phyloP scores from a whole-genome alignment of 768 basidiomycete genomes.

The Xerocomus potaroensis region DNA sequence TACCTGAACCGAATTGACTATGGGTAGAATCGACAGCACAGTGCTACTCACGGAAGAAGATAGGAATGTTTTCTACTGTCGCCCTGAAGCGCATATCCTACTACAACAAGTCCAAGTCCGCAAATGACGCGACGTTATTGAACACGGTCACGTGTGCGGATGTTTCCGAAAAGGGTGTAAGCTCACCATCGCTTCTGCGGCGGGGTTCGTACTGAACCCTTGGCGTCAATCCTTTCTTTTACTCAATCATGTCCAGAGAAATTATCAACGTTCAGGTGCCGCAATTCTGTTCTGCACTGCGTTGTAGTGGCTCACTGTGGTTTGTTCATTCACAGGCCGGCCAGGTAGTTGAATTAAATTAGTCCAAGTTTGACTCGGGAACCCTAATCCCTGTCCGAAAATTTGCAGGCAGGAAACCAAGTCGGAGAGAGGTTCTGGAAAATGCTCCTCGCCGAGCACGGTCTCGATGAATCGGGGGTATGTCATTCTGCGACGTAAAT shows the following conservation, averaged over 20 bases:
- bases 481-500: constrained; percentile 4
- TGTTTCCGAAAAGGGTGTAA: constrained; percentile 16
- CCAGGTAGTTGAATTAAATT: constrained; percentile 50
- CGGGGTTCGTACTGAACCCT: constrained; percentile 7
- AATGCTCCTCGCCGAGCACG: constrained; percentile 83
- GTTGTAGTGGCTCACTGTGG: constrained; percentile 5
- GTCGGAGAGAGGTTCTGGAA: constrained; percentile 89
- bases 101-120: neutral
- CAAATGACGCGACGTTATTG: constrained; percentile 10
- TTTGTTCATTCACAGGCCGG: constrained; percentile 46
- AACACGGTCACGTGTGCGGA: constrained; percentile 27
- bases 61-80: constrained; percentile 51
- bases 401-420: constrained; percentile 61
- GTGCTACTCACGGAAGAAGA: constrained; percentile 46
- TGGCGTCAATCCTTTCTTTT: constrained; percentile 11
- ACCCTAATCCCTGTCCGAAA: constrained; percentile 20
- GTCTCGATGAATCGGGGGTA: constrained; percentile 70
- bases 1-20: constrained; percentile 39
- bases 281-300: neutral
- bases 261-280: constrained; percentile 78
- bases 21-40: neutral
- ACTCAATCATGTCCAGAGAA: constrained; percentile 60
- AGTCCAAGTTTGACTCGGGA: neutral
- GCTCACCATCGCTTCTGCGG: constrained; percentile 8
- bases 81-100: constrained; percentile 60